Evolutionary conservation across 2,329 filamentous ascomycete species (phyloP), one percentile per base, ranked within the genome.

Genomic region (Penicillium expansum): DNA sequence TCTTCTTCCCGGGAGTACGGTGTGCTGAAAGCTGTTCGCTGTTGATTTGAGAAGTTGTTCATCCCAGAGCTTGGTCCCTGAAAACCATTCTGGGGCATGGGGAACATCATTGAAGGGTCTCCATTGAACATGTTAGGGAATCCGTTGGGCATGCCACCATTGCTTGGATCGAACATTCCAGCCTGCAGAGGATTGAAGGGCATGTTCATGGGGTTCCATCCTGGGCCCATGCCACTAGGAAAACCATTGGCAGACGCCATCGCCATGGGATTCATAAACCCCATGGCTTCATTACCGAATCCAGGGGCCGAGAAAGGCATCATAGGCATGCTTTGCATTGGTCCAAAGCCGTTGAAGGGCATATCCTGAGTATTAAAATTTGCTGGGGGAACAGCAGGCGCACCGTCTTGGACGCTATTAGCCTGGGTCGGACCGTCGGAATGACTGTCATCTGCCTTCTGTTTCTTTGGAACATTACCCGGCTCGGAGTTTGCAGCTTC

Each of bases 1-100:
- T 96, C 92, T 55, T 95, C 91, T 62, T 86, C 85, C 57, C 83
- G 86, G 2, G 82, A 82, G 57, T 80, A 77, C 13, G 81, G 79
- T 18, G 80, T 79, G 33, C 78, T 77, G 65, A 83, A 82, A 35
- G 77, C 70, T 24, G 78, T 82, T 53, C 80, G 76, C 66, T 86
- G 83, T 66, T 86, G 84, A 63, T 86, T 86, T 13, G 81, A 77
- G 59, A 85, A 86, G 47, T 71, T 71, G 29, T 73, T 73, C 61
- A 71, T 71, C 37, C 65, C 74, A 43, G 65, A 62, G 48, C 68
- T 68, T 24, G 49, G 29, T 35, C 48, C 41, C 38, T 72, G 65
- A 51, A 71, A 73, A 5, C 66, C 63, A 10, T 68, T 69, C 49
- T 71, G 70, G 27, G 62, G 62, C 67, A 74, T 72, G n/a, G 67